phyloP scores from a whole-genome alignment of 345 rosid species.

The Turritis glabra region DNA sequence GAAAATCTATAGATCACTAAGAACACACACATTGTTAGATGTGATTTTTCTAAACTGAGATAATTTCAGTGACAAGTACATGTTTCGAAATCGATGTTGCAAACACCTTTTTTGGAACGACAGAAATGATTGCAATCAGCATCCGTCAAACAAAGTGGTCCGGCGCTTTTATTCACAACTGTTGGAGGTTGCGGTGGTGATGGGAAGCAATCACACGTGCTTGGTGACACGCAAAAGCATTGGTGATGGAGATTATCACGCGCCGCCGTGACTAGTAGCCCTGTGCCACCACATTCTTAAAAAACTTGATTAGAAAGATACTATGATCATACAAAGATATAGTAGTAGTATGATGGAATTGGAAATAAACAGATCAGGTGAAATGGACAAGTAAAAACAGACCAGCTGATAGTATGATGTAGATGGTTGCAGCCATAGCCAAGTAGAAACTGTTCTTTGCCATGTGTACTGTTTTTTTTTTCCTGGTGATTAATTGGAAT shows the following conservation, averaged over 20 bases:
- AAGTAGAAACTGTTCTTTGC: slow-evolving; percentile 5
- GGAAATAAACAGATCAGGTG: not conserved
- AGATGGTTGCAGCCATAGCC: slow-evolving; percentile 1
- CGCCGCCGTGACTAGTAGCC: not conserved
- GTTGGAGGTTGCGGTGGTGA: not conserved
- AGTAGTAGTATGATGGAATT: not conserved
- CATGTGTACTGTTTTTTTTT: not conserved
- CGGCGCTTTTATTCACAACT: not conserved
- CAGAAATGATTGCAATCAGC: slow-evolving; percentile 9
- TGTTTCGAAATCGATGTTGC: slow-evolving; percentile 22
- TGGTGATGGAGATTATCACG: not conserved
- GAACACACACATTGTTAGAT: not conserved
- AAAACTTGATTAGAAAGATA: not conserved
- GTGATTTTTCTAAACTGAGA: not conserved
- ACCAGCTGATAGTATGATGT: slow-evolving; percentile 7
- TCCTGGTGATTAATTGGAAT: not conserved
- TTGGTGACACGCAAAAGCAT: not conserved
- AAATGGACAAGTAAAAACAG: not conserved
- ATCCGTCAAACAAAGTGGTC: not conserved
- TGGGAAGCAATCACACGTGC: not conserved
- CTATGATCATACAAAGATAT: not conserved
- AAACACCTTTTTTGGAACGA: not conserved
- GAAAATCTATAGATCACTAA: too few relatives aligned
- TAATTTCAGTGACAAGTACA: not conserved
- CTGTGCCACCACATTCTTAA: not conserved